Evolutionary conservation across 23 red algal genomes (phyloP), one percentile per base, ranked within the genome.

Genomic region (Gracilaria vermiculophylla): DNA sequence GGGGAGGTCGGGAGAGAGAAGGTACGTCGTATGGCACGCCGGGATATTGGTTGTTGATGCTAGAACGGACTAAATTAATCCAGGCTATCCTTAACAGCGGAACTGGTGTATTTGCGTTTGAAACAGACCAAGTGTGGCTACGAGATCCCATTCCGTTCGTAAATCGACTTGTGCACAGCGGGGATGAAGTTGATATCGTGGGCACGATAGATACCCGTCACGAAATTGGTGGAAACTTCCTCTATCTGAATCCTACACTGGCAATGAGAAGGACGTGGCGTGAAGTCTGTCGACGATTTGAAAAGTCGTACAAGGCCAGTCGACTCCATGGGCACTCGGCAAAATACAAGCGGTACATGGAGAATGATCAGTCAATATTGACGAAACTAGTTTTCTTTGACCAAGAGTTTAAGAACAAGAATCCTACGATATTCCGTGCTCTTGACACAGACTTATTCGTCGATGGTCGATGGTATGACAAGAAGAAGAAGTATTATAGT

Each of bases 291-390:
- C 27, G 50, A 31, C 92, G 77, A 47, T 94, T 94, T 71, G 83
- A 75, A 25, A 66, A 77, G 50, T 64, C 92, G 11, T 85, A 82
- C 65, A 80, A 52, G 31, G 12, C 24, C 17, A 84, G 73, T 65
- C 37, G 73, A 35, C 60, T 85, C 48, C 62, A 66, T 25, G 41
- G 69, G 41, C 77, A 84, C 48, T 53, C 57, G 7, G 34, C 80
- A 9, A 78, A 57, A 33, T 76, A 78, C 42, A 53, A 67, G 13
- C 66, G 81, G 3, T 87, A 88, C 74, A 81, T 94, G 43, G 84
- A 89, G 54, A 94, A 94, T 80, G 92, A 94, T 71, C 92, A 94
- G 60, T 89, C 92, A 40, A 85, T 88, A 15, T 76, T 94, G 31
- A 94, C 92, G 4, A 81, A 82, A 53, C 52, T 89, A 16, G 61